Conservation (phyloP, 148 eudicot genomes). For the Camellia lanceoleosa region DNA sequence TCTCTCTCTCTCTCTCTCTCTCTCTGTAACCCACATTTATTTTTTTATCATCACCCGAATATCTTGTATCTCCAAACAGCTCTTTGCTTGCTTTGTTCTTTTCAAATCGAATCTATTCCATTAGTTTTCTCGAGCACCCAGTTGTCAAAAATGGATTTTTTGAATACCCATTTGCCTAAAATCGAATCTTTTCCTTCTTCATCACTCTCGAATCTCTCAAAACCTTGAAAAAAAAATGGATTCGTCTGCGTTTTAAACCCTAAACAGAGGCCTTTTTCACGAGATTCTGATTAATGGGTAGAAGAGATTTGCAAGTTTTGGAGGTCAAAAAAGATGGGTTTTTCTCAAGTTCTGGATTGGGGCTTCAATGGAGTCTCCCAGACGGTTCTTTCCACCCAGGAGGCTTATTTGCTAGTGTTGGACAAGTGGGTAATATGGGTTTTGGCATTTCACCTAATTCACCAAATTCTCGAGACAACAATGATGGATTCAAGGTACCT, state of each 20-base stretch:
- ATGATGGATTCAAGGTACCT: conserved; percentile 25
- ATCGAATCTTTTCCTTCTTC: neutral
- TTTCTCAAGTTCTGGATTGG: conserved; percentile 28
- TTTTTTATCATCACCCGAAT: neutral
- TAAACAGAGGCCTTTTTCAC: neutral
- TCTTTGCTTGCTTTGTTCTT: neutral
- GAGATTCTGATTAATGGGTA: conserved; percentile 24
- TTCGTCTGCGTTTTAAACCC: conserved; percentile 5
- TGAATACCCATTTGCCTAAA: conserved; percentile 3
- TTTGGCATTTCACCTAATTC: conserved; percentile 33
- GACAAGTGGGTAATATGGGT: conserved; percentile 36
- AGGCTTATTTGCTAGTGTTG: conserved; percentile 37
- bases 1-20: neutral
- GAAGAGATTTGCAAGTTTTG: conserved; percentile 12
- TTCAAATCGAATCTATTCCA: conserved; percentile 15
- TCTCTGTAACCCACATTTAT: neutral
- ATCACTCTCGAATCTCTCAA: neutral
- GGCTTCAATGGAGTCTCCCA: conserved; percentile 34
- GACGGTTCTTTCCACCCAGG: conserved; percentile 26
- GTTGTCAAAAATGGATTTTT: neutral
- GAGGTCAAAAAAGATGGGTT: conserved; percentile 24
- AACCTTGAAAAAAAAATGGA: neutral
- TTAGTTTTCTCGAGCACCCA: conserved; percentile 10
- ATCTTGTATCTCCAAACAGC: neutral
- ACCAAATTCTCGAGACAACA: conserved; percentile 20